phyloP scores from a whole-genome alignment of 768 basidiomycete genomes.

The Tylopilus sp. region DNA sequence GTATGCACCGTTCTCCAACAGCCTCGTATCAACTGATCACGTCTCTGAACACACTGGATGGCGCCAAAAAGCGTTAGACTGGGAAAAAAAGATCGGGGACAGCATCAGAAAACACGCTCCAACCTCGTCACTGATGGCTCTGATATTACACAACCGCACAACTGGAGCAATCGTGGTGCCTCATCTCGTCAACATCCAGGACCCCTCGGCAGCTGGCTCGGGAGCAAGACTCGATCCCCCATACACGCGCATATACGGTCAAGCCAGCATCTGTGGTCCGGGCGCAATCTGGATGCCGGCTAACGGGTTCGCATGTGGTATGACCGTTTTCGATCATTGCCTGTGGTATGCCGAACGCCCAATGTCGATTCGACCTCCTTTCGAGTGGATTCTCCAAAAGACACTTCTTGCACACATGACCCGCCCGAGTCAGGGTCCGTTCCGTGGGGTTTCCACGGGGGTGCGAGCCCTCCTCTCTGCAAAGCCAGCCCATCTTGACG shows the following conservation, averaged over 20 bases:
- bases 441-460: constrained; percentile 6
- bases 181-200: not conserved
- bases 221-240: too few relatives aligned
- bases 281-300: too few relatives aligned
- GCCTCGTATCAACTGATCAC: not conserved
- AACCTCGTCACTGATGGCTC: not conserved
- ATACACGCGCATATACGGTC: not conserved
- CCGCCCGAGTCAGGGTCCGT: not conserved
- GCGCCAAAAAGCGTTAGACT: not conserved
- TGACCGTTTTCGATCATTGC: not conserved
- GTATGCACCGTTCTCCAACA: not conserved
- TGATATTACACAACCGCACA: not conserved
- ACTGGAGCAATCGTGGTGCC: not conserved
- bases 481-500: not conserved
- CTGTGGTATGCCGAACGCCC: not conserved
- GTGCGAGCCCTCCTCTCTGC: too few relatives aligned
- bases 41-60: not conserved
- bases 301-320: not conserved
- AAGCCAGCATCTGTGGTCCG: not conserved
- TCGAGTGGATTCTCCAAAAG: constrained; percentile 1
- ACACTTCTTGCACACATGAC: not conserved
- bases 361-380: not conserved
- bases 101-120: not conserved
- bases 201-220: not conserved
- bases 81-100: not conserved